Conservation (phyloP, 2,329 filamentous ascomycete species). For the Hypoxylon sp. region DNA sequence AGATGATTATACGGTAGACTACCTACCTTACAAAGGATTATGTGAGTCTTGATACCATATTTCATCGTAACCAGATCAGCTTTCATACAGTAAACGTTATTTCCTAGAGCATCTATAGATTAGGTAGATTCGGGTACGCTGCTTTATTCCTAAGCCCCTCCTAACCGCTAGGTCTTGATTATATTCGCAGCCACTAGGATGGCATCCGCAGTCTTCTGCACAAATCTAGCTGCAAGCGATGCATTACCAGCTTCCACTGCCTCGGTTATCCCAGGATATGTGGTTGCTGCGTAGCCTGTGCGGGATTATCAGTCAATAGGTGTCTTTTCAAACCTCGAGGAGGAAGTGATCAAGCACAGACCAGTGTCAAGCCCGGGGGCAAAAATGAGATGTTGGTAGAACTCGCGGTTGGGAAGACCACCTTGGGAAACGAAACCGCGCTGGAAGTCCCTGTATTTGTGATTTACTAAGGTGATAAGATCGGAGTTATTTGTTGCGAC, state of each 20-base stretch:
- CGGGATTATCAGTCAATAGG: slow-evolving; percentile 5
- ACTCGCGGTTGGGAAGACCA: slow-evolving; percentile 60
- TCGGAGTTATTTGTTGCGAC: slow-evolving; percentile 47
- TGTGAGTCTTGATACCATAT: no score
- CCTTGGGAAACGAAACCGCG: slow-evolving; percentile 63
- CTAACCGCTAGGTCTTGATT: slow-evolving; percentile 43
- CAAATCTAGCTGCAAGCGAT: slow-evolving; percentile 49
- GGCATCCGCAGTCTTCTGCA: slow-evolving; percentile 49
- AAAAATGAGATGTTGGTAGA: slow-evolving; percentile 62
- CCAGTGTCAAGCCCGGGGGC: slow-evolving; percentile 63
- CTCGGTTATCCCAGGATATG: slow-evolving; percentile 52
- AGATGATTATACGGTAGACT: no score
- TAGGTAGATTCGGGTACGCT: neutral
- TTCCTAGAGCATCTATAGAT: neutral
- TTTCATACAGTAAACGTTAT: neutral
- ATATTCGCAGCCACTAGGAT: slow-evolving; percentile 48
- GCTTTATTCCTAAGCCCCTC: neutral
- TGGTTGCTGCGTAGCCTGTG: slow-evolving; percentile 51
- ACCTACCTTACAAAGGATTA: no score
- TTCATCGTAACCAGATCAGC: neutral
- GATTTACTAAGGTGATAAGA: slow-evolving; percentile 57
- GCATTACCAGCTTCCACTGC: slow-evolving; percentile 46
- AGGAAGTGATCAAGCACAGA: slow-evolving; percentile 44
- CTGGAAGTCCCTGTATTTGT: slow-evolving; percentile 64
- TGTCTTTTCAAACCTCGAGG: neutral